A percentile compares a stretch with the other conserved stretches of the same genome.
Conservation (phyloP, 129 eudicot species). For the Pulicaria dysenterica region DNA sequence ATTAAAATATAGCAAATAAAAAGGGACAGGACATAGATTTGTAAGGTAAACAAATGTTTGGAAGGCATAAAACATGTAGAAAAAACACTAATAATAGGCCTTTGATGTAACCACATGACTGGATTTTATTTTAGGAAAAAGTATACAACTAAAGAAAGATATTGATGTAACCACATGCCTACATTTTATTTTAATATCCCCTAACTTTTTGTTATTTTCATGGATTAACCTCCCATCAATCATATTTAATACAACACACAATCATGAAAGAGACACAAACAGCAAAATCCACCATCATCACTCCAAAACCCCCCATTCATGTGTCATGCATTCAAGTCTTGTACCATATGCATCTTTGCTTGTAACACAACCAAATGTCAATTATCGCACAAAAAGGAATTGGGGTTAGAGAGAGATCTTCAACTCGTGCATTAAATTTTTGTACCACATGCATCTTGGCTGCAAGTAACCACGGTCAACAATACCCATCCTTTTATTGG, state of each 20-base stretch:
- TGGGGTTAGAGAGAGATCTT: background rate
- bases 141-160: slow-evolving; percentile 28
- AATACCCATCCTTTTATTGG: background rate
- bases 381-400: background rate
- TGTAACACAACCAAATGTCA: background rate
- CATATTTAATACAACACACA: slow-evolving; percentile 23
- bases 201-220: slow-evolving; percentile 23
- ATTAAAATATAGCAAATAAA: background rate
- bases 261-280: slow-evolving; percentile 20
- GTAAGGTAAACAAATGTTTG: slow-evolving; percentile 24
- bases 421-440: background rate
- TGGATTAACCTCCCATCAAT: slow-evolving; percentile 22
- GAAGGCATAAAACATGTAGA: slow-evolving; percentile 18
- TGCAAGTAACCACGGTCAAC: slow-evolving; percentile 2
- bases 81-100: slow-evolving; percentile 27
- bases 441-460: background rate
- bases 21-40: slow-evolving; percentile 20
- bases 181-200: slow-evolving; percentile 30
- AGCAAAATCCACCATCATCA: slow-evolving; percentile 31
- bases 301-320: no score
- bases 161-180: slow-evolving; percentile 45
- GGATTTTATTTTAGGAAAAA: slow-evolving; percentile 33
- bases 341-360: slow-evolving; percentile 14
- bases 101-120: slow-evolving; percentile 39
- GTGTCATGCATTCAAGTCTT: slow-evolving; percentile 10